phyloP scores from a whole-genome alignment of 2,329 filamentous ascomycete species.

The Dactylellina haptotyla region DNA sequence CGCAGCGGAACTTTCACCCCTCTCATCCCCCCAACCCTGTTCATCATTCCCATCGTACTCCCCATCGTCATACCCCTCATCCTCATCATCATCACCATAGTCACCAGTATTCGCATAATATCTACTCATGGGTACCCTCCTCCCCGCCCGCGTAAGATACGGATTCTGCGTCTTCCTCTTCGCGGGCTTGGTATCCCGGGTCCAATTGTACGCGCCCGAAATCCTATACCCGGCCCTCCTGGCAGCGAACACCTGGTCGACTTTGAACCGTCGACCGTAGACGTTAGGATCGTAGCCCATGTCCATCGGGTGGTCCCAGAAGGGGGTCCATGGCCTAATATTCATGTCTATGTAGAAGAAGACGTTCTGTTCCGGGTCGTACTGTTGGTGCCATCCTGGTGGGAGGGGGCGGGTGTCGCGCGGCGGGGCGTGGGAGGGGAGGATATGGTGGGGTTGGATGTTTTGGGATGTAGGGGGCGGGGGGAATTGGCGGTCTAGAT shows the following conservation, averaged over 20 bases:
- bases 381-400: slow-evolving; percentile 21
- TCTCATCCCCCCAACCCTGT: background rate
- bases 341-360: slow-evolving; percentile 25
- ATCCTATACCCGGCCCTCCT: background rate
- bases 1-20: background rate
- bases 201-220: background rate
- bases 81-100: too few relatives aligned
- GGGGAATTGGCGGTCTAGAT: too few relatives aligned
- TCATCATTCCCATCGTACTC: background rate
- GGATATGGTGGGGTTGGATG: background rate
- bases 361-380: background rate
- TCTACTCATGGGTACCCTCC: too few relatives aligned
- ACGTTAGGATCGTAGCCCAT: slow-evolving; percentile 9
- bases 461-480: background rate
- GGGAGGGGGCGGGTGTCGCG: slow-evolving; percentile 15
- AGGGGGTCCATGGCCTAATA: background rate
- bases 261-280: slow-evolving; percentile 2
- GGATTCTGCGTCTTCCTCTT: background rate
- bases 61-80: background rate
- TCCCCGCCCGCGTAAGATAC: too few relatives aligned
- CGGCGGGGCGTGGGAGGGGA: background rate
- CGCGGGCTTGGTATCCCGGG: background rate
- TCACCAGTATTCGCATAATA: background rate
- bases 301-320: slow-evolving; percentile 14
- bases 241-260: background rate